Evolutionary conservation across 2,329 filamentous ascomycete species (phyloP).

Genomic region (Acarospora socialis): DNA sequence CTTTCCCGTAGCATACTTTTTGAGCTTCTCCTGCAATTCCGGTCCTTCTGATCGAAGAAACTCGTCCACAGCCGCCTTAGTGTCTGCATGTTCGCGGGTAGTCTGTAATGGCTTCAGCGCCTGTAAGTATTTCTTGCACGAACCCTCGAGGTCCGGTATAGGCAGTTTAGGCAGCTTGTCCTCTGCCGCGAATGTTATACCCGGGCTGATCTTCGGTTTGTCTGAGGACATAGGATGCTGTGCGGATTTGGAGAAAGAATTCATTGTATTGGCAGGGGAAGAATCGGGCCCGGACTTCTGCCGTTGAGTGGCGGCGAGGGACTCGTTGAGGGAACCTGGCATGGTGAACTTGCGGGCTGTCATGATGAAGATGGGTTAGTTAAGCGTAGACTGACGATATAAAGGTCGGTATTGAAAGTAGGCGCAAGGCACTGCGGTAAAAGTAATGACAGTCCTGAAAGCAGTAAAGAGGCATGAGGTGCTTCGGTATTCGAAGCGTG

Average conservation of each 20-base stretch:
- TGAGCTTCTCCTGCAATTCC: conserved; percentile 73
- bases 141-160: conserved; percentile 72
- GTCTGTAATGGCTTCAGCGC: conserved; percentile 70
- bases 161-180: conserved; percentile 82
- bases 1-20: conserved; percentile 77
- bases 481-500: no score
- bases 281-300: conserved; percentile 16
- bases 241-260: conserved; percentile 31
- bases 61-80: conserved; percentile 62
- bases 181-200: conserved; percentile 80
- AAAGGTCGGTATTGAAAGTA: conserved; percentile 65
- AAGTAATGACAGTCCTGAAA: conserved; percentile 86
- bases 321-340: conserved; percentile 59
- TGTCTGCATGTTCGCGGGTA: conserved; percentile 69
- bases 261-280: conserved; percentile 14
- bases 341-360: conserved; percentile 57
- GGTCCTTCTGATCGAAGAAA: conserved; percentile 73
- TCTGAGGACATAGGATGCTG: conserved; percentile 33
- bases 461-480: conserved; percentile 76
- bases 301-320: conserved; percentile 36
- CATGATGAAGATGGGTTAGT: conserved; percentile 46
- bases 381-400: conserved; percentile 64
- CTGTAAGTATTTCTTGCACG: conserved; percentile 64
- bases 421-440: conserved; percentile 76
- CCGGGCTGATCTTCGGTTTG: conserved; percentile 39